Evolutionary conservation across 2,329 filamentous ascomycete genomes (phyloP), one percentile per base, ranked within the genome.

Genomic region (Venturia aucupariae): DNA sequence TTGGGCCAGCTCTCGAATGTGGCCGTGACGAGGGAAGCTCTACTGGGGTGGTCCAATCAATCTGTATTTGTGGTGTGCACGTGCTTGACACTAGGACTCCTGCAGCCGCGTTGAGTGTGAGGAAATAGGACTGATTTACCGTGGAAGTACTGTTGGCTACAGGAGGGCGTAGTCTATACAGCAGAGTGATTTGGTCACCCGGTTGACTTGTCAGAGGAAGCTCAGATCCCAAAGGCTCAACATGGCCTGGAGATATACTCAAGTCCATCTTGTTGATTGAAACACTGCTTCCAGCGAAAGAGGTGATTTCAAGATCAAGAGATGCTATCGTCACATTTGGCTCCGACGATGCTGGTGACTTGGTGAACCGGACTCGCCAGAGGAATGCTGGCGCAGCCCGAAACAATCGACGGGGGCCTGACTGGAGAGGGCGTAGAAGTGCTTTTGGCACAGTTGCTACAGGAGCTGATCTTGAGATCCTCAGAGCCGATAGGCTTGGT

Each of bases 381-480:
- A 91, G 89, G 13, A 91, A 79, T 3, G 86, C 84, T 10, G 90
- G 88, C 62, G 84, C 83, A 44, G 90, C 82, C 66, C 82, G 84
- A 59, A 90, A 81, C 8, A 84, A 80, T 41, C 88, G 79, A 65
- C 82, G 83, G 60, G 86, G 82, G 4, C 86, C 81, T 15, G 85
- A 86, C 67, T 83, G 83, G 64, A 92, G 81, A 3, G 87, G 85
- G 46, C 84, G 84, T 66, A 84, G 78, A 46, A 82, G 75, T 66
- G 89, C 86, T 68, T 84, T 84, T 30, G 80, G 73, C 39, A 79
- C 79, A 60, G 85, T 82, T 2, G 86, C 85, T 51, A 84, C 81
- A 5, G 89, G 90, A 7, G 87, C 85, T 4, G 92, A 88, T 67
- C 88, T 84, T 51, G 87, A 90, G 41, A 93, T 88, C 60, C 89